Conservation (phyloP, 163 green algal genomes). For the Scenedesmus sp. region DNA sequence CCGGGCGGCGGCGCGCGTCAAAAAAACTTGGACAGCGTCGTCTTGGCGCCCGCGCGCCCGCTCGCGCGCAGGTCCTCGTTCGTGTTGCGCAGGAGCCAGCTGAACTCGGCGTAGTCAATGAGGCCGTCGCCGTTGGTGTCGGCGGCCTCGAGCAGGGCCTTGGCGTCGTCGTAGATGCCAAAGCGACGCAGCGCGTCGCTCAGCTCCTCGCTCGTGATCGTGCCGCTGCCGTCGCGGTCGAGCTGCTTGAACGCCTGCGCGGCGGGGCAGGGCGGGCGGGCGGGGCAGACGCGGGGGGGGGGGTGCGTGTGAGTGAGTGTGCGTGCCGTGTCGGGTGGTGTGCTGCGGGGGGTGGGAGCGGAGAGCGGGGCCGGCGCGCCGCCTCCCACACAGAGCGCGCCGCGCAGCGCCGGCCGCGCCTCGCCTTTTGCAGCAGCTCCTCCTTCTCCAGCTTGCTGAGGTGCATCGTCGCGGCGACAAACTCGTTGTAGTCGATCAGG, state of each 20-base stretch:
- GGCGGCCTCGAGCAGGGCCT: slow-evolving; percentile 48
- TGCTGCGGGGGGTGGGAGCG: too few species aligned
- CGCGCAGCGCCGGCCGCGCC: background rate
- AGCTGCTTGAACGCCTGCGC: slow-evolving; percentile 79
- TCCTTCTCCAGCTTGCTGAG: slow-evolving; percentile 83
- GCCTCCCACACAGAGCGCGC: too few species aligned
- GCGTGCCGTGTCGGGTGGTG: too few species aligned
- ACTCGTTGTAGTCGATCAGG: slow-evolving; percentile 94
- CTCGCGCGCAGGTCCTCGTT: slow-evolving; percentile 54
- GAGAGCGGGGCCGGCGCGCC: background rate
- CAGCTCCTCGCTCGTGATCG: slow-evolving; percentile 81
- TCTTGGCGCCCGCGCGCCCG: slow-evolving; percentile 43
- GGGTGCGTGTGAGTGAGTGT: too few species aligned
- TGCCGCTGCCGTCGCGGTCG: slow-evolving; percentile 81
- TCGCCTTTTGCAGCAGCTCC: slow-evolving; percentile 60
- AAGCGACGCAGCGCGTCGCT: slow-evolving; percentile 62
- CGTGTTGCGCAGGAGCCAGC: slow-evolving; percentile 60
- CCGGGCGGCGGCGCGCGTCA: slow-evolving; percentile 31
- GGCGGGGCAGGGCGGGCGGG: too few species aligned
- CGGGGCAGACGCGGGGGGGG: too few species aligned
- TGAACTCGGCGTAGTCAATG: slow-evolving; percentile 70
- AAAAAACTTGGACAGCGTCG: slow-evolving; percentile 52
- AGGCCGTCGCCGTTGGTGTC: slow-evolving; percentile 60
- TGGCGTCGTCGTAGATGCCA: slow-evolving; percentile 65
- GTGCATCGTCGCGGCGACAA: slow-evolving; percentile 91